Evolutionary conservation across 2,329 filamentous ascomycete species (phyloP).

Genomic region (Calonectria hongkongensis): DNA sequence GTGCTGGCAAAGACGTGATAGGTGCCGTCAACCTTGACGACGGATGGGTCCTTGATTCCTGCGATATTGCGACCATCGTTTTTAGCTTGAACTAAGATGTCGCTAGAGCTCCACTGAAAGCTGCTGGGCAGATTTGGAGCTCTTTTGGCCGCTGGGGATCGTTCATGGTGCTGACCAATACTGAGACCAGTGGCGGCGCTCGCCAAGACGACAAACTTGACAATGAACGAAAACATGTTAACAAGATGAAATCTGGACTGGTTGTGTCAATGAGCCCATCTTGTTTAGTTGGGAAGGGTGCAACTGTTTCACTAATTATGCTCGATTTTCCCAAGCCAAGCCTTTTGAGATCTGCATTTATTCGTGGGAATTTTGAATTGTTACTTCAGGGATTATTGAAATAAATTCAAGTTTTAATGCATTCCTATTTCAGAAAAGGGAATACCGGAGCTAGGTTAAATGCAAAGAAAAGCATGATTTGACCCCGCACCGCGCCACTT

Average conservation of each 20-base stretch:
- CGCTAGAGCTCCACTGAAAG: conserved; percentile 12
- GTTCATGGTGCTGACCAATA: not conserved
- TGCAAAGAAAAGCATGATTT: too few relatives aligned
- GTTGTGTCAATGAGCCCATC: not conserved
- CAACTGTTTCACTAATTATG: not conserved
- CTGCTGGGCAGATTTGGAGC: conserved; percentile 13
- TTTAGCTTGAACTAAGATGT: conserved; percentile 11
- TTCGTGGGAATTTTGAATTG: not conserved
- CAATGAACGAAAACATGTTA: not conserved
- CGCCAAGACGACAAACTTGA: not conserved
- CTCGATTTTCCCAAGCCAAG: not conserved
- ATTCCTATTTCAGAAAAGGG: not conserved
- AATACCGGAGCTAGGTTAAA: too few relatives aligned
- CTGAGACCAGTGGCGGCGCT: not conserved
- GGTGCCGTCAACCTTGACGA: conserved; percentile 25
- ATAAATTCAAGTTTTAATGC: not conserved
- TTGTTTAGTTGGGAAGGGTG: too few relatives aligned
- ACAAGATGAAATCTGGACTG: too few relatives aligned
- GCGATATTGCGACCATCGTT: conserved; percentile 29
- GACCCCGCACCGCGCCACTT: too few relatives aligned
- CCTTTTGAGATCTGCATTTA: not conserved
- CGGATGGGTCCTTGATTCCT: conserved; percentile 19
- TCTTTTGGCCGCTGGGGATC: not conserved
- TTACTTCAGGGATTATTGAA: too few relatives aligned
- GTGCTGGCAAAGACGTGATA: conserved; percentile 36